phyloP scores from a whole-genome alignment of 768 basidiomycete species.

The Kwoniella sp. region DNA sequence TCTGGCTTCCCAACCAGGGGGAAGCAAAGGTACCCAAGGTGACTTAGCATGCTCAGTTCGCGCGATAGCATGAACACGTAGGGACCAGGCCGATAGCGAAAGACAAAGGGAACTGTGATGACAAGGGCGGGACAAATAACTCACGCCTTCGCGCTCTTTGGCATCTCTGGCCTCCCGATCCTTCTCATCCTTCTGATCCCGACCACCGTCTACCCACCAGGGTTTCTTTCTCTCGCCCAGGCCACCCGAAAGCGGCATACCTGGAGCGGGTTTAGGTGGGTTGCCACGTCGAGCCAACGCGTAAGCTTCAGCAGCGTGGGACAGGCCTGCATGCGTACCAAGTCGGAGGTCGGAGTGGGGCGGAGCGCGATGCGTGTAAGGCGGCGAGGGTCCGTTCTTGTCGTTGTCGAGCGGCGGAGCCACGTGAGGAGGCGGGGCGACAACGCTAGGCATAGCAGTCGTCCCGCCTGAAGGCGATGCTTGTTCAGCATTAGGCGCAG shows the following conservation, averaged over 20 bases:
- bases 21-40: no score
- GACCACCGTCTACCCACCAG: conserved; percentile 32
- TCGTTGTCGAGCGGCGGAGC: conserved; percentile 9
- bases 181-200: conserved; percentile 18
- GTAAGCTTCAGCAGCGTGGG: conserved; percentile 3
- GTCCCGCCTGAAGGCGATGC: conserved; percentile 12
- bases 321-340: neutral
- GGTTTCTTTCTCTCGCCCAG: conserved; percentile 22
- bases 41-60: no score
- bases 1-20: no score
- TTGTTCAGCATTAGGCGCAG: conserved; percentile 11
- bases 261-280: conserved; percentile 5
- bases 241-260: neutral
- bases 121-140: conserved; percentile 11
- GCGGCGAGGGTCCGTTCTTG: conserved; percentile 6
- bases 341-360: conserved; percentile 3
- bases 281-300: neutral
- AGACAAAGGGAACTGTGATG: conserved; percentile 3
- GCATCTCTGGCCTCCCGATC: conserved; percentile 21
- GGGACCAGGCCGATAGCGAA: neutral
- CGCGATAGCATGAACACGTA: no score
- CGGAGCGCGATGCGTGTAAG: conserved; percentile 15
- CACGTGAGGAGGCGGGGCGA: conserved; percentile 15
- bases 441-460: conserved; percentile 4
- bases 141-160: conserved; percentile 38